These are phyloP conservation scores for Diaporthe citri DNA, from an alignment of 2,329 filamentous ascomycete genomes.

Conservation along the genomic window DNA sequence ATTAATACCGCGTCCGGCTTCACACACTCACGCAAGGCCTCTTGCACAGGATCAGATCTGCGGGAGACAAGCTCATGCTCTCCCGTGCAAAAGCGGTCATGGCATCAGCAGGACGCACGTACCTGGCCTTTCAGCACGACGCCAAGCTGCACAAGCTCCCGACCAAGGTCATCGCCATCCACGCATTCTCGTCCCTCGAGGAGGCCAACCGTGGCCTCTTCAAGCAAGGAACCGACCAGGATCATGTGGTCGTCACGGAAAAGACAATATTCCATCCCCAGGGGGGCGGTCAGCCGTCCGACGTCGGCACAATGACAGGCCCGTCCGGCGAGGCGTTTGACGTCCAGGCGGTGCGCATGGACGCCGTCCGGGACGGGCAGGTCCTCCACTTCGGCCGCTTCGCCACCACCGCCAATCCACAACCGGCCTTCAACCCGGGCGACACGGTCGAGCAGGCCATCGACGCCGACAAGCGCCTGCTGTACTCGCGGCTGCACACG, in stretches of 20 bases:
- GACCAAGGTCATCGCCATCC: slow-evolving; percentile 60
- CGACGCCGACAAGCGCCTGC: slow-evolving; percentile 68
- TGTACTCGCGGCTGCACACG: slow-evolving; percentile 79
- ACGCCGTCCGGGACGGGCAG: slow-evolving; percentile 60
- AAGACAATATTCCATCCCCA: slow-evolving; percentile 82
- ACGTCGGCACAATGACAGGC: slow-evolving; percentile 69
- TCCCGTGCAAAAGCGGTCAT: slow-evolving; percentile 25
- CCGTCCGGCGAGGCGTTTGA: slow-evolving; percentile 55
- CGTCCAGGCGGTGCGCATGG: slow-evolving; percentile 70
- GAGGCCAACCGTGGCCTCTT: slow-evolving; percentile 67
- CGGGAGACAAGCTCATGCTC: not conserved
- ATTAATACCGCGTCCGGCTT: not conserved
- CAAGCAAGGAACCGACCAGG: slow-evolving; percentile 62
- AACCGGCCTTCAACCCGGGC: slow-evolving; percentile 53
- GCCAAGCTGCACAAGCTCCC: slow-evolving; percentile 57
- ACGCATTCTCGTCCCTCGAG: slow-evolving; percentile 62
- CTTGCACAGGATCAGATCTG: too few relatives aligned
- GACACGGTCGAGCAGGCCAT: slow-evolving; percentile 67
- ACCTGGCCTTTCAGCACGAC: slow-evolving; percentile 60
- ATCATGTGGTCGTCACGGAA: slow-evolving; percentile 71
- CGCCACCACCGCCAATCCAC: slow-evolving; percentile 29
- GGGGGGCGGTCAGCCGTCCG: slow-evolving; percentile 80
- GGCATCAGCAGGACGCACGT: slow-evolving; percentile 50
- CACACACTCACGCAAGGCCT: not conserved
- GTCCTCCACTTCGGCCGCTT: slow-evolving; percentile 78